Base-by-base conservation (phyloP, 116 monocot genomes). In the Thalassia testudinum region DNA sequence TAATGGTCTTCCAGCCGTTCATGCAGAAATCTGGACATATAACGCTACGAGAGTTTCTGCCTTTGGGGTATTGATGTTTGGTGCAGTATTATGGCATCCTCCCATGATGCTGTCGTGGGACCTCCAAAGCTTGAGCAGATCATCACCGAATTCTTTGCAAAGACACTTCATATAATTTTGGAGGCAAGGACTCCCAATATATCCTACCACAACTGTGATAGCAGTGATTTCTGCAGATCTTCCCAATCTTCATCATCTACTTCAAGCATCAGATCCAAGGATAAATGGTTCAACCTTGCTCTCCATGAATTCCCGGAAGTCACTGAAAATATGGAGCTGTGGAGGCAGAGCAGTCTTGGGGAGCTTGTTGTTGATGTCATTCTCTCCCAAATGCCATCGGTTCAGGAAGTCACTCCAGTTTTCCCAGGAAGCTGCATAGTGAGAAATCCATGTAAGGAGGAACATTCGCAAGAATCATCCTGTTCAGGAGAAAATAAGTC, bases 231-330 rank as follows among this genome's bases (percentile, higher is more conserved):
- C 12, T 47, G 68, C 10, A 66, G 71, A 1, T 67, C 73, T 0
- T 64, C 78, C 7, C 66, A 76, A 2, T 67, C 75, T 2, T 70
- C 76, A 0, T 76, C 85, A 3, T 64, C 81, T 0, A 63, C 79
- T 1, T 70, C 73, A 0, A 73, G 78, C 45, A 62, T 70, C 38
- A 65, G 66, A 2, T 80, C 87, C 0, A 70, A 87, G 19, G 80
- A 92, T 54, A 80, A 83, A 56, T 92, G 92, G 86, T 92, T 92
- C 66, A 87, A 92, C 52, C 59, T 92, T 42, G 92, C 87, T 22
- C 75, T 92, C 14, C 47, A 65, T 26, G 83, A 92, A 37, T 87
- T 75, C 59, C 87, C 87, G 0, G 79, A 76, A 0, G 92, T 75
- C 14, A 68, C 87, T 8, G 87, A 86, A 62, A 87, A 87, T 60